A percentile compares a stretch with the other conserved stretches of the same genome.
Evolutionary conservation across 148 eudicot species (phyloP).

Genomic region (Dianthus caryophyllus): DNA sequence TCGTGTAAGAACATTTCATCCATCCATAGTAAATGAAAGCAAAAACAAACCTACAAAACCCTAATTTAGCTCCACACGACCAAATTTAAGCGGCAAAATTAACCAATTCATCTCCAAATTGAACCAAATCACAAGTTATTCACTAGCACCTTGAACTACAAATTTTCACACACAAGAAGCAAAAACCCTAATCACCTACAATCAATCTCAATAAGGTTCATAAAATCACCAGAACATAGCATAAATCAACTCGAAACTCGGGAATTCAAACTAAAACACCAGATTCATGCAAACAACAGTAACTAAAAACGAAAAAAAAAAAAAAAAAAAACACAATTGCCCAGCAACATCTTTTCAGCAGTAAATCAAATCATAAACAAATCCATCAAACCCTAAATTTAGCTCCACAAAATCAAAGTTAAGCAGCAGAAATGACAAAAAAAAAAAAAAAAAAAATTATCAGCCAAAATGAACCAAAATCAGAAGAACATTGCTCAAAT

Average conservation of each 20-base stretch:
- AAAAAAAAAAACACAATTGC: too few species aligned
- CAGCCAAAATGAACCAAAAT: too few species aligned
- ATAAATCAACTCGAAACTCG: background rate
- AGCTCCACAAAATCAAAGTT: background rate
- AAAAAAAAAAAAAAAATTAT: too few species aligned
- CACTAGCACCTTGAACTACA: background rate
- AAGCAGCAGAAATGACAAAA: background rate
- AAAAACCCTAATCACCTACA: background rate
- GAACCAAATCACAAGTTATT: background rate
- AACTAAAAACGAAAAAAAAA: too few species aligned
- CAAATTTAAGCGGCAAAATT: background rate
- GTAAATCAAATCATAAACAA: background rate
- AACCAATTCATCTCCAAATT: background rate
- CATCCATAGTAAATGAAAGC: too few species aligned
- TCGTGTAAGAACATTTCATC: too few species aligned
- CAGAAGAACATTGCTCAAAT: too few species aligned
- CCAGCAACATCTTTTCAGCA: background rate
- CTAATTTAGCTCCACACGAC: too few species aligned
- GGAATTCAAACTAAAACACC: background rate
- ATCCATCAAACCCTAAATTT: conserved; percentile 9
- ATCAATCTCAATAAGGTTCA: background rate
- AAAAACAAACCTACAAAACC: background rate
- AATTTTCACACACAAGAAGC: background rate
- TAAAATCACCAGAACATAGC: background rate
- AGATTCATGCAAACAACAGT: background rate